Evolutionary conservation across 179 eudicot species (phyloP).

Genomic region (Heliamphora pulchella): DNA sequence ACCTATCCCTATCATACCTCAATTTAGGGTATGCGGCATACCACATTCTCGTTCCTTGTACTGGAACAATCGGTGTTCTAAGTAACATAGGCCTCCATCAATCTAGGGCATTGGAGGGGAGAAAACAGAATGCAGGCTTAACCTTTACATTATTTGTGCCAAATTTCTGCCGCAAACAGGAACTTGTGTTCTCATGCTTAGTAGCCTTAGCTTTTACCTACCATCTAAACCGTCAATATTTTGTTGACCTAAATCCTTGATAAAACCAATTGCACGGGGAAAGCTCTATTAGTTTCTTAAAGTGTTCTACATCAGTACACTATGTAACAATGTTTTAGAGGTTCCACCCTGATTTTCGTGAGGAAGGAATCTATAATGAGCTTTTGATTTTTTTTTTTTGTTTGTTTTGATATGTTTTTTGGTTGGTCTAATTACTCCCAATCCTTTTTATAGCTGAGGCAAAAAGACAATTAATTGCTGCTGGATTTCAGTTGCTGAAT

Average conservation of each 20-base stretch:
- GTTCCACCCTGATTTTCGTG: neutral
- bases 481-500: slow-evolving; percentile 78
- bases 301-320: neutral
- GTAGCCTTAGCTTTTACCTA: no score
- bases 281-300: neutral
- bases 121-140: no score
- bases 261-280: neutral
- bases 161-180: no score
- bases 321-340: neutral
- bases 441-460: slow-evolving; percentile 70
- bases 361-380: neutral
- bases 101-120: no score
- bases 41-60: no score
- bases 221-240: no score
- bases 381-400: neutral
- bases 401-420: neutral
- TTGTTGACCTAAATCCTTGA: neutral
- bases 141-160: no score
- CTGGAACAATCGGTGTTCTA: no score
- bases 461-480: slow-evolving; percentile 67
- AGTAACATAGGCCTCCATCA: no score
- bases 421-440: neutral
- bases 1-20: no score
- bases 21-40: no score
- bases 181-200: no score